These are phyloP conservation scores for Thyridium curvatum DNA, from an alignment of 2,329 filamentous ascomycete genomes.

Conservation along the genomic window DNA sequence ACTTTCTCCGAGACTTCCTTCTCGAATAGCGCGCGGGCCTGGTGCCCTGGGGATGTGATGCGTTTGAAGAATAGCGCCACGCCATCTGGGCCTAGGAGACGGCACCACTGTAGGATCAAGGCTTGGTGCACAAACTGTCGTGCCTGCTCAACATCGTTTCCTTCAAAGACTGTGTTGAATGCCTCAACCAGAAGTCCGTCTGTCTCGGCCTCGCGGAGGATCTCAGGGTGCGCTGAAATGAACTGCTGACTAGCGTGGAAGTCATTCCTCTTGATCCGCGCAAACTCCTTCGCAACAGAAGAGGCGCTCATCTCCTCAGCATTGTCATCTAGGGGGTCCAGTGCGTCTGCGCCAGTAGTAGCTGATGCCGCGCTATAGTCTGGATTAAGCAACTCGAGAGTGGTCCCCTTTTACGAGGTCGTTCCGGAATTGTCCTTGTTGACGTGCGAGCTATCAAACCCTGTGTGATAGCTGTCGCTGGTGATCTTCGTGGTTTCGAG, in stretches of 20 bases:
- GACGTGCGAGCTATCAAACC: slow-evolving; percentile 84
- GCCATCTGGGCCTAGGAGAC: slow-evolving; percentile 80
- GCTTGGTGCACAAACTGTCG: slow-evolving; percentile 90
- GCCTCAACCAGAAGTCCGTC: slow-evolving; percentile 87
- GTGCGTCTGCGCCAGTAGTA: no score
- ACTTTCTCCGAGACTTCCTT: slow-evolving; percentile 91
- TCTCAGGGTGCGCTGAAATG: slow-evolving; percentile 68
- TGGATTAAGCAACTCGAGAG: slow-evolving; percentile 78
- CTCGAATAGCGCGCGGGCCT: slow-evolving; percentile 83
- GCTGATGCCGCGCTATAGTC: slow-evolving; percentile 29
- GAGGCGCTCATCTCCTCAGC: slow-evolving; percentile 73
- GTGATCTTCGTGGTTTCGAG: slow-evolving; percentile 89
- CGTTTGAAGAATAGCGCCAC: slow-evolving; percentile 93
- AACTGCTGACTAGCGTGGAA: slow-evolving; percentile 70
- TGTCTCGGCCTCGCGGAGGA: slow-evolving; percentile 82
- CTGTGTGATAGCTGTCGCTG: slow-evolving; percentile 80
- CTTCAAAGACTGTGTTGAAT: slow-evolving; percentile 79
- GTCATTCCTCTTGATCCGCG: slow-evolving; percentile 67
- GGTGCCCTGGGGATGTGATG: slow-evolving; percentile 82
- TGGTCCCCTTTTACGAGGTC: slow-evolving; percentile 25
- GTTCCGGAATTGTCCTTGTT: slow-evolving; percentile 53
- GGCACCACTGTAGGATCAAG: slow-evolving; percentile 91
- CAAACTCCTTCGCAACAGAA: slow-evolving; percentile 70
- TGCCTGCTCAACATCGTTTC: slow-evolving; percentile 66
- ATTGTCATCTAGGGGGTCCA: no score